A percentile compares a stretch with the other conserved stretches of the same genome.
Conservation (phyloP, 1,139 yeast genomes). For the Candida tropicalis region DNA sequence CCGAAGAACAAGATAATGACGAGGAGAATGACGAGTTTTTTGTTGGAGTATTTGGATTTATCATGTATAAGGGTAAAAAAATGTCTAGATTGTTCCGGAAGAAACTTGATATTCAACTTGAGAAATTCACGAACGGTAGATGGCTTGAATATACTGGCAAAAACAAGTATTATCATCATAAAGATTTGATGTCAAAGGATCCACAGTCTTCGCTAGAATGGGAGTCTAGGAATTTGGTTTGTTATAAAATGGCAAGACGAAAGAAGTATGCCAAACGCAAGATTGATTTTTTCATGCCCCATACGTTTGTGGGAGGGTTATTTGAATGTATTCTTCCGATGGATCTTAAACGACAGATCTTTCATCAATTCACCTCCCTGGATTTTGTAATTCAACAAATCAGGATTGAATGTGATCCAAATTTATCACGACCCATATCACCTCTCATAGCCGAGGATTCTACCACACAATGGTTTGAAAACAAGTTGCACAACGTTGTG, state of each 20-base stretch:
- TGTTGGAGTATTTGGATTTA: constrained; percentile 11
- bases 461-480: constrained; percentile 49
- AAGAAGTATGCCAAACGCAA: constrained; percentile 57
- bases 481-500: constrained; percentile 22
- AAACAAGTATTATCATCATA: constrained; percentile 19
- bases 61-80: constrained; percentile 11
- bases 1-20: constrained; percentile 3
- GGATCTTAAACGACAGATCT: constrained; percentile 22
- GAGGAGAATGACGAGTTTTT: constrained; percentile 7
- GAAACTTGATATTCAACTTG: constrained; percentile 26
- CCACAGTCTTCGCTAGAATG: constrained; percentile 29
- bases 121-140: constrained; percentile 23
- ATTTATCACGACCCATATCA: constrained; percentile 47
- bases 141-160: constrained; percentile 32
- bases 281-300: constrained; percentile 56
- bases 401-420: constrained; percentile 37
- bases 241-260: constrained; percentile 66
- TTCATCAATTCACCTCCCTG: constrained; percentile 19
- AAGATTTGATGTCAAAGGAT: constrained; percentile 24
- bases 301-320: constrained; percentile 67
- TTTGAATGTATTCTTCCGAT: constrained; percentile 52
- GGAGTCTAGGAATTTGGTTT: constrained; percentile 41
- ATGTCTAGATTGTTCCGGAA: constrained; percentile 16
- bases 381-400: constrained; percentile 22
- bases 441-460: constrained; percentile 66